A percentile compares a stretch with the other conserved stretches of the same genome.
Evolutionary conservation across 1,284 basidiomycete genomes (phyloP).

Genomic region (Neolentinus lepideus): DNA sequence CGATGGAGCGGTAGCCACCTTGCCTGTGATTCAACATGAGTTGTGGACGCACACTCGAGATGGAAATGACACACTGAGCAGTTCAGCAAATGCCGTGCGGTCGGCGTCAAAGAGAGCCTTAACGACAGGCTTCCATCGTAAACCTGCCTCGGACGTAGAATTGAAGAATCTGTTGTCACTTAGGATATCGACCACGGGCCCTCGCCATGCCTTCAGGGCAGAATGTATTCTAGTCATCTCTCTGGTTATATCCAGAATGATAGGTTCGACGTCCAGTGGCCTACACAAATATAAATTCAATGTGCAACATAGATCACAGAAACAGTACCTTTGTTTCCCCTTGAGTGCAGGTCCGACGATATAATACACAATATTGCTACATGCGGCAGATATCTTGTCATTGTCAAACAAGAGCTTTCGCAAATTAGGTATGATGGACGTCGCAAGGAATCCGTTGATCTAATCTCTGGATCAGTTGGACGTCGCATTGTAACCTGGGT

Average conservation of each 20-base stretch:
- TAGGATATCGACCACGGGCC: conserved; percentile 75
- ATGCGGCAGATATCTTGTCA: conserved; percentile 76
- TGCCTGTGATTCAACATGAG: conserved; percentile 36
- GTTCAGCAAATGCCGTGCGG: conserved; percentile 80
- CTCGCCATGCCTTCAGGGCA: conserved; percentile 82
- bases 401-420: conserved; percentile 79
- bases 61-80: conserved; percentile 53
- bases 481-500: background rate
- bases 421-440: conserved; percentile 67
- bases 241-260: conserved; percentile 60
- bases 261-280: conserved; percentile 64
- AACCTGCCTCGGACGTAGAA: conserved; percentile 46
- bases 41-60: conserved; percentile 1
- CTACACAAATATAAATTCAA: conserved; percentile 25
- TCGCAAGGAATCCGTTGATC: conserved; percentile 74
- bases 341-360: conserved; percentile 79
- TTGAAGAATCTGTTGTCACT: conserved; percentile 88
- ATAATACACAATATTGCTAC: conserved; percentile 82
- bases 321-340: conserved; percentile 52
- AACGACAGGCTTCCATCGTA: conserved; percentile 75
- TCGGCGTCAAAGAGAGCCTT: conserved; percentile 81
- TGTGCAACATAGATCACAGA: background rate
- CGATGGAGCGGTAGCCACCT: conserved; percentile 80
- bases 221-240: conserved; percentile 78
- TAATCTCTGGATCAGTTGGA: conserved; percentile 17